These are phyloP conservation scores for Clavispora carvajalis DNA, from an alignment of 805 yeast species.

Conservation along the genomic window DNA sequence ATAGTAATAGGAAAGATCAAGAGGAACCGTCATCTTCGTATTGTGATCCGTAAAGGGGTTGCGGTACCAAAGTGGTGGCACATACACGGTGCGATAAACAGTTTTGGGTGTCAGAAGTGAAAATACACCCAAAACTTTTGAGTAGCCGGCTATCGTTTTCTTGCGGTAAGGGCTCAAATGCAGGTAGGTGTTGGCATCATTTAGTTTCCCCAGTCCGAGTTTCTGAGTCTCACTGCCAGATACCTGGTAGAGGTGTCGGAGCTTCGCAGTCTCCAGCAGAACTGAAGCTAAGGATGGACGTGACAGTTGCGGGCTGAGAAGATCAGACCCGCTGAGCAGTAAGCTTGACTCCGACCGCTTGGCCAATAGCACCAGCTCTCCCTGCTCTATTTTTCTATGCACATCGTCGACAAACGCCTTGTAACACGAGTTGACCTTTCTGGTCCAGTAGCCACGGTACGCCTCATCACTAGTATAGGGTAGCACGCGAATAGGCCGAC, in stretches of 20 bases:
- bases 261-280: slow-evolving; percentile 12
- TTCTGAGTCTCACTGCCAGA: slow-evolving; percentile 18
- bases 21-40: slow-evolving; percentile 24
- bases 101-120: slow-evolving; percentile 33
- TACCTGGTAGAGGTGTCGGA: slow-evolving; percentile 29
- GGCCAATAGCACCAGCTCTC: slow-evolving; percentile 5
- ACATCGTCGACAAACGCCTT: slow-evolving; percentile 31
- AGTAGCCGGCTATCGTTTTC: slow-evolving; percentile 28
- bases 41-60: slow-evolving; percentile 9
- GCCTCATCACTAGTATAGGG: slow-evolving; percentile 24
- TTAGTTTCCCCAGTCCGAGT: slow-evolving; percentile 6
- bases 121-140: slow-evolving; percentile 26
- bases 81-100: slow-evolving; percentile 23
- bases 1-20: slow-evolving; percentile 25
- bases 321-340: slow-evolving; percentile 2
- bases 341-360: not conserved
- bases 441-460: slow-evolving; percentile 13
- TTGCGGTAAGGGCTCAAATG: slow-evolving; percentile 28
- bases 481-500: slow-evolving; percentile 30
- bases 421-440: slow-evolving; percentile 23
- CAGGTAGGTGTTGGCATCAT: slow-evolving; percentile 24
- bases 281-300: slow-evolving; percentile 3
- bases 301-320: slow-evolving; percentile 9
- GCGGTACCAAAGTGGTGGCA: slow-evolving; percentile 29
- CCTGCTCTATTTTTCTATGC: slow-evolving; percentile 21